Percentiles rank a stretch among this genome's conserved stretches.
Evolutionary conservation across 257 asterid species (phyloP).

Genomic region (Petunia secreta): DNA sequence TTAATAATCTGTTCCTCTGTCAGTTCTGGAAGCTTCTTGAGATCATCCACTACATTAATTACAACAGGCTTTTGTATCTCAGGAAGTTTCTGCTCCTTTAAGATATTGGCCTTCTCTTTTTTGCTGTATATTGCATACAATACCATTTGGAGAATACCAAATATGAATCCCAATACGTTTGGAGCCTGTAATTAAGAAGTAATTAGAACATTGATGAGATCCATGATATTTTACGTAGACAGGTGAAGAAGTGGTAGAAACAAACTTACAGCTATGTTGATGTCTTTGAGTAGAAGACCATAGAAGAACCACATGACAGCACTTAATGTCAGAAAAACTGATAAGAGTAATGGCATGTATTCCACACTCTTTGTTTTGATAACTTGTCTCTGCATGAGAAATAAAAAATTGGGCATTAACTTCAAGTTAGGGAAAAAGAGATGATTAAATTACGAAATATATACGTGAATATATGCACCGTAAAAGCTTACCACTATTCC

Average conservation of each 20-base stretch:
- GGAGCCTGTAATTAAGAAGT: slow-evolving; percentile 41
- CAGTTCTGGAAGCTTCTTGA: slow-evolving; percentile 37
- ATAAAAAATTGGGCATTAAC: too few species aligned
- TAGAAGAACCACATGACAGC: slow-evolving; percentile 61
- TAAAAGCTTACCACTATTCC: slow-evolving; percentile 45
- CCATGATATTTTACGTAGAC: not conserved
- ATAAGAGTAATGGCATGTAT: slow-evolving; percentile 53
- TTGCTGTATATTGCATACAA: slow-evolving; percentile 48
- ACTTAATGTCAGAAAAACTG: slow-evolving; percentile 54
- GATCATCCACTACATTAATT: slow-evolving; percentile 17
- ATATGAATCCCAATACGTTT: slow-evolving; percentile 55
- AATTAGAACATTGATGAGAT: not conserved
- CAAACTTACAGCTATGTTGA: slow-evolving; percentile 52
- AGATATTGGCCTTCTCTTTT: slow-evolving; percentile 18
- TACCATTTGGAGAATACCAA: slow-evolving; percentile 63
- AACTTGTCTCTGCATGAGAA: slow-evolving; percentile 49
- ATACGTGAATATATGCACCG: not conserved
- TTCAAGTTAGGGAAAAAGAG: not conserved
- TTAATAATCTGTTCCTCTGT: slow-evolving; percentile 46
- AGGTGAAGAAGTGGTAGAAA: not conserved
- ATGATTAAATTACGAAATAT: not conserved
- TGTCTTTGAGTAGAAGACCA: slow-evolving; percentile 50
- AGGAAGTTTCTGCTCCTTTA: slow-evolving; percentile 30
- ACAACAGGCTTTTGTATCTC: slow-evolving; percentile 26
- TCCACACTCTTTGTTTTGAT: slow-evolving; percentile 54